Percentiles rank a stretch among this genome's conserved stretches.
Conservation (phyloP, 768 basidiomycete genomes). For the Mrakia hoshinonis region DNA sequence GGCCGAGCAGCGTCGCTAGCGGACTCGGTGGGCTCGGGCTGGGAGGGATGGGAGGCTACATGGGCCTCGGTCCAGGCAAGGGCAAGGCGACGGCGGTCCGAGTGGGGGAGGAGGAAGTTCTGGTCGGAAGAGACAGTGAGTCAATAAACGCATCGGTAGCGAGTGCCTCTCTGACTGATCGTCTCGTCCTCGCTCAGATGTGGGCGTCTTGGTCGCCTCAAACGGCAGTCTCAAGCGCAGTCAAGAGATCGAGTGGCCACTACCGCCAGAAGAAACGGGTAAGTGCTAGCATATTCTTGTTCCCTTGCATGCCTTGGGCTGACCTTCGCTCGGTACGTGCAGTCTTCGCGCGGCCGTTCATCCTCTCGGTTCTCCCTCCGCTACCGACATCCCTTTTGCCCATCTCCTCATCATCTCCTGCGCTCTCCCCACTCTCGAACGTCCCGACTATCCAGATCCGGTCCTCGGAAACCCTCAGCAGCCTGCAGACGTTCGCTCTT, state of each 20-base stretch:
- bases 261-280: constrained; percentile 76
- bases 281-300: constrained; percentile 28
- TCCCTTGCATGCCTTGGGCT: constrained; percentile 17
- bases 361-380: constrained; percentile 64
- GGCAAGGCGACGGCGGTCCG: constrained; percentile 56
- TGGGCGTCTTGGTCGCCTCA: constrained; percentile 57
- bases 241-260: constrained; percentile 59
- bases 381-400: constrained; percentile 48
- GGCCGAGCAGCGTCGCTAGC: constrained; percentile 18
- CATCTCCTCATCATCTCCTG: constrained; percentile 32
- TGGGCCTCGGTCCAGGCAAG: constrained; percentile 69
- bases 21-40: constrained; percentile 19
- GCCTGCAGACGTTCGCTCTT: constrained; percentile 57
- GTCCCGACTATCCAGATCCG: constrained; percentile 57
- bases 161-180: neutral
- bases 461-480: constrained; percentile 58
- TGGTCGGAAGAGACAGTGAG: constrained; percentile 73
- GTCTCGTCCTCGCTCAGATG: constrained; percentile 46
- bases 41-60: constrained; percentile 58
- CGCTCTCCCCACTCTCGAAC: constrained; percentile 34
- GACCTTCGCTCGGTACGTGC: neutral
- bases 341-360: constrained; percentile 70
- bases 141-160: too few species aligned
- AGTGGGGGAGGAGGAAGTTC: constrained; percentile 54
- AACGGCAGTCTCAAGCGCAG: constrained; percentile 52